Conservation (phyloP, 2,329 filamentous ascomycete genomes). For the Fusarium udum region DNA sequence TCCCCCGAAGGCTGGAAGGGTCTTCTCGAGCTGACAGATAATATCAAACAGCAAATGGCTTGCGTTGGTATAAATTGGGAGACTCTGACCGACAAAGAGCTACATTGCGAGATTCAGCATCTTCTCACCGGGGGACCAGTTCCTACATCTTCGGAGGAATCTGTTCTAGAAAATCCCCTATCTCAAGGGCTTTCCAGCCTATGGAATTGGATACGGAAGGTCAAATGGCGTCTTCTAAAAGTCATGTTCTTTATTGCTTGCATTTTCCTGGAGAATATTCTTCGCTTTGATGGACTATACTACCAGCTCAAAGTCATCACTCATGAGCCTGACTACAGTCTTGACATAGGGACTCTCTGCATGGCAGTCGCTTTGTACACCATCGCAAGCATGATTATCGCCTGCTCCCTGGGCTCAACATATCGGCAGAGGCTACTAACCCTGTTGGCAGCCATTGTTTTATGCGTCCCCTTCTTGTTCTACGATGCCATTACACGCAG, state of each 20-base stretch:
- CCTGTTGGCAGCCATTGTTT: accelerated
- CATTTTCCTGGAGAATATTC: not conserved
- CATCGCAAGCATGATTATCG: not conserved
- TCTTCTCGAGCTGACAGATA: not conserved
- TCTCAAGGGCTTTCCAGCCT: not conserved
- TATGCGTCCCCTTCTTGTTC: not conserved
- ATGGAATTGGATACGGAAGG: not conserved
- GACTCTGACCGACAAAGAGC: not conserved
- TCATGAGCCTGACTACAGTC: too few species aligned
- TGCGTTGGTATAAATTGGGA: not conserved
- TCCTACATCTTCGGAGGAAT: not conserved
- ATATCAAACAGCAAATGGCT: not conserved
- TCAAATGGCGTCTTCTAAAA: not conserved
- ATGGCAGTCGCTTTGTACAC: not conserved
- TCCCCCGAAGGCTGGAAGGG: not conserved
- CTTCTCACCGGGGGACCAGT: not conserved
- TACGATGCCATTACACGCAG: not conserved
- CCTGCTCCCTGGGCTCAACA: accelerated
- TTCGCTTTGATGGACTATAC: not conserved
- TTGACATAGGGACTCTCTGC: not conserved
- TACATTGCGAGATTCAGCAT: not conserved
- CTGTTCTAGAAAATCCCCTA: not conserved
- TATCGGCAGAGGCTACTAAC: accelerated
- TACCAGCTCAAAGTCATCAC: not conserved
- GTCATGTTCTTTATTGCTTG: accelerated